Percentiles rank a stretch among this genome's conserved stretches.
Evolutionary conservation across 1,139 yeast genomes (phyloP).

Genomic region (Pichia sp.): DNA sequence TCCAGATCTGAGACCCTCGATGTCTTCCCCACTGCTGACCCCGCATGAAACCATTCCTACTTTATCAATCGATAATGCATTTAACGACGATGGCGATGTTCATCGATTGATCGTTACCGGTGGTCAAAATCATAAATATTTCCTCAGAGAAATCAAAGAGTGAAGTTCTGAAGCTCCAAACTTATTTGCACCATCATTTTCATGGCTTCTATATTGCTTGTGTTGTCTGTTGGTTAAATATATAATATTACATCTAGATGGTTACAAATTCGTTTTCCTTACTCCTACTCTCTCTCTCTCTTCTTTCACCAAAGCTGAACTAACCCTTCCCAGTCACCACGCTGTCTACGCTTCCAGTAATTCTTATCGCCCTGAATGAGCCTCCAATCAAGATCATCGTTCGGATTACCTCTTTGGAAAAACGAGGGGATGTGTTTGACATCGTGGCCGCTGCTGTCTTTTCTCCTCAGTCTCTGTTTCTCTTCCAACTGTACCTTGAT

Average conservation of each 20-base stretch:
- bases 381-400: slow-evolving; percentile 45
- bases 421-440: slow-evolving; percentile 49
- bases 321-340: slow-evolving; percentile 51
- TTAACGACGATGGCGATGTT: slow-evolving; percentile 5
- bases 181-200: neutral
- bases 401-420: slow-evolving; percentile 41
- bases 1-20: slow-evolving; percentile 26
- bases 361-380: slow-evolving; percentile 52
- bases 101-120: slow-evolving; percentile 28
- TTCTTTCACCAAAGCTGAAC: slow-evolving; percentile 40
- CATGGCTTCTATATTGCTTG: neutral
- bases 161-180: neutral
- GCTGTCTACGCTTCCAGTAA: slow-evolving; percentile 74
- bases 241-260: neutral
- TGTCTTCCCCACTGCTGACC: slow-evolving; percentile 29
- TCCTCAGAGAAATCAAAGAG: slow-evolving; percentile 26
- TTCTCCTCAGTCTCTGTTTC: slow-evolving; percentile 70
- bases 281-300: no score
- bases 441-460: slow-evolving; percentile 40
- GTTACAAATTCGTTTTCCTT: no score
- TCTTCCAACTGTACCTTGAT: slow-evolving; percentile 67
- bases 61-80: slow-evolving; percentile 16
- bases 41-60: slow-evolving; percentile 14
- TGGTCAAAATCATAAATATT: slow-evolving; percentile 37
- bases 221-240: neutral